Base-by-base conservation (phyloP, 176 grass and related monocot species). In the Melocanna baccifera region DNA sequence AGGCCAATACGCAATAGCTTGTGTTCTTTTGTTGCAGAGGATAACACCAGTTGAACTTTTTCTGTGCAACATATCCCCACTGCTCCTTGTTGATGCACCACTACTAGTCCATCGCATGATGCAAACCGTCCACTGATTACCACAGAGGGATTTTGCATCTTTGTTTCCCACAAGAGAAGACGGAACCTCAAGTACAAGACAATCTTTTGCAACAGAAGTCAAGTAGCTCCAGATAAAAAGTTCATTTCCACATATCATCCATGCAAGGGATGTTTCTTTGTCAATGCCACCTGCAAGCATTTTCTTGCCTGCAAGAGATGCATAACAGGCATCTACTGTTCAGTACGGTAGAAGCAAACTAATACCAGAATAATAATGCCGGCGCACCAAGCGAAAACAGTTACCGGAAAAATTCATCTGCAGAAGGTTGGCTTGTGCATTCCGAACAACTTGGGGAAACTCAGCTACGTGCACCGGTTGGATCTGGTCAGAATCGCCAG, bases 181-280 rank as follows among this genome's bases (percentile, higher is more conserved):
- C 57, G 93, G 93, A 62, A 98, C 70, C 34, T 94, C 83, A 76
- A 98, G 86, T 83, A 85, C 88, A 78, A 91, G 43, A 86, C 91
- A 98, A 23, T 94, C 85, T 87, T 98, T 94, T 86, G 86, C 73
- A 83, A 92, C 81, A 64, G 83, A 83, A 67, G 73, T 87, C 76
- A 88, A 56, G 72, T 94, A 99, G 62, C 84, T 94, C 96, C 96
- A 99, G 64, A 99, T 91, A 93, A 90, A 99, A 79, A 96, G 81
- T 45, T 94, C 87, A 42, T 80, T 92, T 75, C 88, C 91, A 62
- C 93, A 99, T 65, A 99, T 89, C 86, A 96, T 94, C 96, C 96
- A 99, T 29, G 93, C 83, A 81, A 96, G 88, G 28, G 83, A 94
- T 81, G 91, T 91, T 83, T 85, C 96, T 58, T 92, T 91, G 70